Conservation (phyloP, 768 basidiomycete genomes). For the Tulasnella sp. region DNA sequence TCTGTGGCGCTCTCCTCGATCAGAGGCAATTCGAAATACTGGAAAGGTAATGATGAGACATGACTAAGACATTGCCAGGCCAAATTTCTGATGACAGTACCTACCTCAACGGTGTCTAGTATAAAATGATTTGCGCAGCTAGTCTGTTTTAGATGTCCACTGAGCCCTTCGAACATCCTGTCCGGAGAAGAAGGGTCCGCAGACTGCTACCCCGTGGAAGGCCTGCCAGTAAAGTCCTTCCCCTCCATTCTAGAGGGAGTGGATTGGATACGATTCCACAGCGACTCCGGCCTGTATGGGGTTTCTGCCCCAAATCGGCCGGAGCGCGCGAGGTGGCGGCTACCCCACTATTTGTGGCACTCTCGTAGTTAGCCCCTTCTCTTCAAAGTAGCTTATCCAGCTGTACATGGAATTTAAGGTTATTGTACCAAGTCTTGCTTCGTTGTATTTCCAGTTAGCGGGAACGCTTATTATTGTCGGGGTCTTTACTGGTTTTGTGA, state of each 20-base stretch:
- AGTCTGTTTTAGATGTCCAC: not conserved
- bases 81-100: not conserved
- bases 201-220: no score
- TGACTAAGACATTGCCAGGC: not conserved
- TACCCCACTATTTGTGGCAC: not conserved
- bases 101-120: not conserved
- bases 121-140: not conserved
- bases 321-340: no score
- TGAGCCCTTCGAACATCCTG: not conserved
- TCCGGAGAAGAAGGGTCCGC: not conserved
- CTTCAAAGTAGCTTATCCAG: not conserved
- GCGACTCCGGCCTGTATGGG: no score
- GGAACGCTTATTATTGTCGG: no score
- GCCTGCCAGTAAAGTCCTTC: no score
- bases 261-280: no score
- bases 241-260: no score
- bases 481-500: no score
- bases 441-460: not conserved
- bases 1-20: not conserved
- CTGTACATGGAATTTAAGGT: not conserved
- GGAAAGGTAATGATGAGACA: not conserved
- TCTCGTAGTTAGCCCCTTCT: not conserved
- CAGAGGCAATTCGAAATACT: not conserved
- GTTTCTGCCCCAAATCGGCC: no score
- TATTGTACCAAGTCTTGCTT: not conserved